Conservation (phyloP, 176 grass and related monocot genomes). For the Guadua angustifolia region DNA sequence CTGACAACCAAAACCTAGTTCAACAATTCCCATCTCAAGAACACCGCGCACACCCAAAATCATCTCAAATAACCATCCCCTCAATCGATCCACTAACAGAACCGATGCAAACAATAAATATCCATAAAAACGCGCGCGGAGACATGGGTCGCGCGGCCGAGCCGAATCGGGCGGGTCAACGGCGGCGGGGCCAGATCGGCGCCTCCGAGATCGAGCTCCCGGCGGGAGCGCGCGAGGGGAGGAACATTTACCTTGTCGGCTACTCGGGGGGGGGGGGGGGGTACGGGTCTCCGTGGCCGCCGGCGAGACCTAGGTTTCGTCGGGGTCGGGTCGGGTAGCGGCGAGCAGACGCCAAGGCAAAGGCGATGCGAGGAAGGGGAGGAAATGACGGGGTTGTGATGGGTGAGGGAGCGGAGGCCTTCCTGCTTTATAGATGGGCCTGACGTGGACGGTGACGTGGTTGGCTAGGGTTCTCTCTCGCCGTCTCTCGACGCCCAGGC, state of each 20-base stretch:
- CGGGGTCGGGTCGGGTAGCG: conserved; percentile 38
- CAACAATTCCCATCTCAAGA: neutral
- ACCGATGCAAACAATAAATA: neutral
- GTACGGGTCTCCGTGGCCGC: neutral
- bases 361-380: neutral
- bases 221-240: neutral
- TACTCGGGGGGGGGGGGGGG: neutral
- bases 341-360: conserved; percentile 36
- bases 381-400: conserved; percentile 1
- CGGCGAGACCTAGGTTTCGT: conserved; percentile 28
- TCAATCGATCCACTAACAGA: conserved; percentile 30
- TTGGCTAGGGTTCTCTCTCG: conserved; percentile 43
- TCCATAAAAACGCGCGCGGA: neutral
- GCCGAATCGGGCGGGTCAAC: conserved; percentile 47
- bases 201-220: neutral
- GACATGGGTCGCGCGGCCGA: neutral
- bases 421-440: conserved; percentile 31
- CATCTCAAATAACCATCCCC: neutral
- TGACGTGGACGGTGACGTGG: conserved; percentile 66
- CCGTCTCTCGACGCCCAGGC: neutral
- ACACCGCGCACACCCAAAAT: neutral
- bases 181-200: conserved; percentile 44
- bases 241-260: conserved; percentile 22
- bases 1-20: neutral
- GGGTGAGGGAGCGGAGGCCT: neutral